phyloP scores from a whole-genome alignment of 495 filamentous ascomycete species.

The Aspergillus haitiensis region DNA sequence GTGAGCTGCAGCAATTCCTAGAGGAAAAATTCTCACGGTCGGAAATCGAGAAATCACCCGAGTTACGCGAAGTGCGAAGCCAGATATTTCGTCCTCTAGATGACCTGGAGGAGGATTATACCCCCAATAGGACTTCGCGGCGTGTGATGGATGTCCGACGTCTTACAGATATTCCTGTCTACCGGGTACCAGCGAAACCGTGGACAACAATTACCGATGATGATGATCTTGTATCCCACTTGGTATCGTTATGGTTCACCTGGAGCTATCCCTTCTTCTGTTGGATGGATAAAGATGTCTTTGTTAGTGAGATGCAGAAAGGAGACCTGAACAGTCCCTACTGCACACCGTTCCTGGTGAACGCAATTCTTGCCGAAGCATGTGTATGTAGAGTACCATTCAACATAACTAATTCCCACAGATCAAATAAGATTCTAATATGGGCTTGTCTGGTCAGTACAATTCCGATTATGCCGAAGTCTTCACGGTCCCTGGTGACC shows the following conservation, averaged over 20 bases:
- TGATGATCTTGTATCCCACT: constrained; percentile 49
- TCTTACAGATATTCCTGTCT: constrained; percentile 28
- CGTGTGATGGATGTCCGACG: constrained; percentile 30
- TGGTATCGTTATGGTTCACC: constrained; percentile 47
- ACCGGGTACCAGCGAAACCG: constrained; percentile 39
- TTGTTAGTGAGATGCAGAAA: constrained; percentile 41
- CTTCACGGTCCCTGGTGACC: constrained; percentile 24
- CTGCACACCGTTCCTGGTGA: constrained; percentile 51
- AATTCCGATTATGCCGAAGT: constrained; percentile 33
- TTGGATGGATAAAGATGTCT: constrained; percentile 45
- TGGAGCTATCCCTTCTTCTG: constrained; percentile 45
- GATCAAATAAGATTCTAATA: constrained; percentile 6
- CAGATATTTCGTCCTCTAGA: constrained; percentile 16
- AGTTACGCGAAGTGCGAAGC: constrained; percentile 19
- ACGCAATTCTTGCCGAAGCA: constrained; percentile 41
- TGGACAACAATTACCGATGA: constrained; percentile 51
- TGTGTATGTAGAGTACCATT: constrained; percentile 24
- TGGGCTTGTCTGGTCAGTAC: constrained; percentile 20
- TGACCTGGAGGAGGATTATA: constrained; percentile 13
- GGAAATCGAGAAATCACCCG: constrained; percentile 26
- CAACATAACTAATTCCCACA: neutral
- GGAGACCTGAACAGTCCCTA: constrained; percentile 31
- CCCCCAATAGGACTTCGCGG: constrained; percentile 8
- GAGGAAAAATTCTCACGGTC: constrained; percentile 20
- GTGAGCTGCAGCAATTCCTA: constrained; percentile 28